phyloP scores from a whole-genome alignment of 179 eudicot genomes.

The Pouteria campechiana region DNA sequence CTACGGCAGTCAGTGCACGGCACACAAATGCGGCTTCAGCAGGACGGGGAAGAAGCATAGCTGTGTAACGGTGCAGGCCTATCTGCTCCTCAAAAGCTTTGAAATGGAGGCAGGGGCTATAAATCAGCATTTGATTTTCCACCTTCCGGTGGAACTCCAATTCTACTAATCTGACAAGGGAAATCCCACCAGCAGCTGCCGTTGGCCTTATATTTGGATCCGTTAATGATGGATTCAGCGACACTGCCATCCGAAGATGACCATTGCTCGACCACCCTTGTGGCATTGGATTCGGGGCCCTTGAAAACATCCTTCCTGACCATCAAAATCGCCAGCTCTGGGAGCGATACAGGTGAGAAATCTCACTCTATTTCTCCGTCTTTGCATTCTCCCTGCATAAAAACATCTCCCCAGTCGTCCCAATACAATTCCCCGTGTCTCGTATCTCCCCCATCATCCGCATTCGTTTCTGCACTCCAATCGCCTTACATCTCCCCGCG shows the following conservation, averaged over 20 bases:
- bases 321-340: conserved; percentile 30
- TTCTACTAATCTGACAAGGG: not conserved
- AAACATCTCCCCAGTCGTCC: conserved; percentile 22
- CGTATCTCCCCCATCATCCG: conserved; percentile 80
- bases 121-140: too few species aligned
- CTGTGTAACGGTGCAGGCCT: too few species aligned
- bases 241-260: conserved; percentile 2
- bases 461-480: conserved; percentile 80
- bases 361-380: conserved; percentile 6
- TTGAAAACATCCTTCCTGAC: conserved; percentile 28
- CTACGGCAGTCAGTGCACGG: too few species aligned
- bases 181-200: not conserved
- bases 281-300: conserved; percentile 8
- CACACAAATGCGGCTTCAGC: too few species aligned
- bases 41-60: too few species aligned
- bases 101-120: too few species aligned
- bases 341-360: conserved; percentile 11
- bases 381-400: not conserved
- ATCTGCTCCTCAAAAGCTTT: too few species aligned
- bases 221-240: conserved; percentile 20
- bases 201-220: not conserved
- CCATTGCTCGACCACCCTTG: conserved; percentile 1
- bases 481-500: conserved; percentile 92
- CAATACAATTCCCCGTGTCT: conserved; percentile 58
- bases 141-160: too few species aligned